Evolutionary conservation across 2,329 filamentous ascomycete genomes (phyloP).

Genomic region (Cladosporium sp.): DNA sequence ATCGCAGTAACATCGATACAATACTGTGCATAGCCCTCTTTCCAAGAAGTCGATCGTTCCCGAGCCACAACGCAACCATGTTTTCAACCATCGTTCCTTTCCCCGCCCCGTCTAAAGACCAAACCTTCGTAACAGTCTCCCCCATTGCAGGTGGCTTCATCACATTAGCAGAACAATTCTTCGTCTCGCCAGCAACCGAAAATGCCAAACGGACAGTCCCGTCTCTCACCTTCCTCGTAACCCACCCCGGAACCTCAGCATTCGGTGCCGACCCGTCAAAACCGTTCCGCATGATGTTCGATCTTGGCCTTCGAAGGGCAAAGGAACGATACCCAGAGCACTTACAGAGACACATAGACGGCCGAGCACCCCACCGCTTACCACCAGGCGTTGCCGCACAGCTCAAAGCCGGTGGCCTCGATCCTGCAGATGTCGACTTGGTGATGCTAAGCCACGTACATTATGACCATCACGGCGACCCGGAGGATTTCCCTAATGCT

Average conservation of each 20-base stretch:
- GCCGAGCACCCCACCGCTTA: conserved; percentile 43
- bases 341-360: conserved; percentile 44
- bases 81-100: conserved; percentile 8
- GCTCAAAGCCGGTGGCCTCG: conserved; percentile 32
- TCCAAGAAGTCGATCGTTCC: too few relatives aligned
- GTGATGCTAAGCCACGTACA: conserved; percentile 52
- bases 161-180: conserved; percentile 26
- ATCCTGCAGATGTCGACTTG: conserved; percentile 34
- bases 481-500: conserved; percentile 46
- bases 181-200: conserved; percentile 35
- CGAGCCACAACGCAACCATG: neutral
- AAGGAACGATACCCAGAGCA: conserved; percentile 40
- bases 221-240: conserved; percentile 51
- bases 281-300: conserved; percentile 45
- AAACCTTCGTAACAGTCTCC: conserved; percentile 28
- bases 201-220: conserved; percentile 47
- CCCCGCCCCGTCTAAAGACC: conserved; percentile 20
- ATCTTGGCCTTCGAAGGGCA: conserved; percentile 50
- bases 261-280: conserved; percentile 17
- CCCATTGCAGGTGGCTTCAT: conserved; percentile 31
- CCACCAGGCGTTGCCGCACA: conserved; percentile 44
- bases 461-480: conserved; percentile 57
- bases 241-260: conserved; percentile 36
- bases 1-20: too few relatives aligned
- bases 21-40: too few relatives aligned